These are phyloP conservation scores for Botrytis paeoniae DNA, from an alignment of 2,329 filamentous ascomycete genomes.

Conservation along the genomic window DNA sequence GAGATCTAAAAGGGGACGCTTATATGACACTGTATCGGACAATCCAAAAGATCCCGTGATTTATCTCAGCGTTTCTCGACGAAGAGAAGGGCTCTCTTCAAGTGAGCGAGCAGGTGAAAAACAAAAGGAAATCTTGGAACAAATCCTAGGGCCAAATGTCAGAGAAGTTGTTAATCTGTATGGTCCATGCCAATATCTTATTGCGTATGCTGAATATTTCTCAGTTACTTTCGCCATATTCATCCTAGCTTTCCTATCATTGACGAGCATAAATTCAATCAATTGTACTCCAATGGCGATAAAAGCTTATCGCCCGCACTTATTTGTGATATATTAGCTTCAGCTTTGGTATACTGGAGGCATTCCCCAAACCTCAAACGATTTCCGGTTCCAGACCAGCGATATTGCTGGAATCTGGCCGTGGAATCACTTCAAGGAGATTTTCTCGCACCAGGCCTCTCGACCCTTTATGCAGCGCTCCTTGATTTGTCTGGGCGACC, in stretches of 20 bases:
- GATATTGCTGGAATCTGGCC: slow-evolving; percentile 61
- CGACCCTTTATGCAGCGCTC: slow-evolving; percentile 55
- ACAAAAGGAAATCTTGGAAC: slow-evolving; percentile 54
- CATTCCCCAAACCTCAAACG: slow-evolving; percentile 43
- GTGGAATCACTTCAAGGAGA: slow-evolving; percentile 59
- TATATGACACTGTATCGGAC: slow-evolving; percentile 36
- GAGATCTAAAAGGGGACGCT: neutral
- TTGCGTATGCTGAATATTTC: slow-evolving; percentile 6
- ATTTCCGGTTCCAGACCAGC: slow-evolving; percentile 54
- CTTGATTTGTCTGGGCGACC: slow-evolving; percentile 60
- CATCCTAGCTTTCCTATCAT: slow-evolving; percentile 61
- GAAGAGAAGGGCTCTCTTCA: slow-evolving; percentile 39
- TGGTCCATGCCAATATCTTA: slow-evolving; percentile 27
- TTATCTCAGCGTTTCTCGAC: slow-evolving; percentile 31
- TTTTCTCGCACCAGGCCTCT: slow-evolving; percentile 55
- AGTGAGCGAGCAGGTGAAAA: slow-evolving; percentile 45
- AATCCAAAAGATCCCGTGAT: slow-evolving; percentile 47
- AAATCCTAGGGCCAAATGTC: slow-evolving; percentile 54
- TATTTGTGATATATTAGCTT: slow-evolving; percentile 53
- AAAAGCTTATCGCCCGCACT: slow-evolving; percentile 55
- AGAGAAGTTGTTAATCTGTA: slow-evolving; percentile 50
- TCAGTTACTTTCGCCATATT: slow-evolving; percentile 53
- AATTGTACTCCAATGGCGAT: slow-evolving; percentile 38
- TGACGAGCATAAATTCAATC: slow-evolving; percentile 2
- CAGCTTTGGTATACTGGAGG: slow-evolving; percentile 57